Evolutionary conservation across 1,139 yeast genomes (phyloP).

Genomic region (Pichia inconspicua): DNA sequence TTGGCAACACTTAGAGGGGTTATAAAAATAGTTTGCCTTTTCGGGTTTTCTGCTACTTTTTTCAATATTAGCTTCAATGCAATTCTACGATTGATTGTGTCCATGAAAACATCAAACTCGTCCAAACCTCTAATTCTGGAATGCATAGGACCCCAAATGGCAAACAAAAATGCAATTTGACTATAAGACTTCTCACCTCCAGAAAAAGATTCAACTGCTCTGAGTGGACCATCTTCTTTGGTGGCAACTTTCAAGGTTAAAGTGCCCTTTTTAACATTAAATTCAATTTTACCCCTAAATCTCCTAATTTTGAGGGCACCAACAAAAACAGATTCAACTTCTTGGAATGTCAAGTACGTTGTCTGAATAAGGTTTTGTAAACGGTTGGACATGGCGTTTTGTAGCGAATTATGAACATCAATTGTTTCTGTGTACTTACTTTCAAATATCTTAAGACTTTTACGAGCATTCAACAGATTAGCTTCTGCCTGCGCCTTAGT

Average conservation of each 20-base stretch:
- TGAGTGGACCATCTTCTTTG: slow-evolving; percentile 45
- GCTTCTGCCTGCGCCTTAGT: slow-evolving; percentile 35
- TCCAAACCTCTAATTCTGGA: slow-evolving; percentile 84
- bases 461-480: slow-evolving; percentile 31
- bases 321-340: slow-evolving; percentile 48
- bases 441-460: slow-evolving; percentile 30
- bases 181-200: slow-evolving; percentile 97
- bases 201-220: slow-evolving; percentile 77
- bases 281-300: slow-evolving; percentile 62
- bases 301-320: slow-evolving; percentile 59
- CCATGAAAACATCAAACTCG: slow-evolving; percentile 98
- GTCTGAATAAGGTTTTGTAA: slow-evolving; percentile 43
- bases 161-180: slow-evolving; percentile 77
- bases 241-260: slow-evolving; percentile 56
- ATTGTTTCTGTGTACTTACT: slow-evolving; percentile 30
- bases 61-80: slow-evolving; percentile 70
- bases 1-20: slow-evolving; percentile 91
- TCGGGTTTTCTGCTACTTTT: slow-evolving; percentile 52
- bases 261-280: slow-evolving; percentile 47
- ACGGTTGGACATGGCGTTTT: slow-evolving; percentile 39
- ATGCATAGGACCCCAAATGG: slow-evolving; percentile 92
- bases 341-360: slow-evolving; percentile 34
- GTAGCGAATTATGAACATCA: slow-evolving; percentile 25
- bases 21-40: slow-evolving; percentile 82
- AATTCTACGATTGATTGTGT: slow-evolving; percentile 76